Evolutionary conservation across 805 yeast genomes (phyloP).

Genomic region (Lipomyces chichibuensis): DNA sequence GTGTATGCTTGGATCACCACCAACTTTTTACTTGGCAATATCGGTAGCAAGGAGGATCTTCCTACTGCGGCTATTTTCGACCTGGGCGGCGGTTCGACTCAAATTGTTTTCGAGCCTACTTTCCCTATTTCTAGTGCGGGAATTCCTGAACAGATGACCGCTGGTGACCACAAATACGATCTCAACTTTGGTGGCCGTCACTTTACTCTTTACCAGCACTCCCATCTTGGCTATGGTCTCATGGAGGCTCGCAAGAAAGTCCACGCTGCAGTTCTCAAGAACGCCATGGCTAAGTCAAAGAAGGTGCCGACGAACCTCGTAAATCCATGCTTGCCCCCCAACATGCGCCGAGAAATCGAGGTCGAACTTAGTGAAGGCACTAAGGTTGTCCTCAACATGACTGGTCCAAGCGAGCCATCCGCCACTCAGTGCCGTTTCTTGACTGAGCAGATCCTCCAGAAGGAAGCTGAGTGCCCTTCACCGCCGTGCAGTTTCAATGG

Average conservation of each 20-base stretch:
- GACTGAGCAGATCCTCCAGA: conserved; percentile 80
- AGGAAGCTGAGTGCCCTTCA: conserved; percentile 72
- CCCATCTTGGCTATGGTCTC: conserved; percentile 94
- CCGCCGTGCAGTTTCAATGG: conserved; percentile 97
- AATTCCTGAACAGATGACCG: conserved; percentile 64
- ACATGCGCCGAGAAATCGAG: conserved; percentile 57
- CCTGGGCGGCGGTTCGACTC: conserved; percentile 98
- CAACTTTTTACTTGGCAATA: conserved; percentile 89
- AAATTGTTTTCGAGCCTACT: conserved; percentile 96
- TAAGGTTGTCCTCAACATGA: conserved; percentile 59
- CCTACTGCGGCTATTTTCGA: conserved; percentile 98
- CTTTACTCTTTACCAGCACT: conserved; percentile 84
- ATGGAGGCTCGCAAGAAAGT: conserved; percentile 90
- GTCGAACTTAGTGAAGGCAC: conserved; percentile 52
- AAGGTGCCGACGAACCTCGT: conserved; percentile 46
- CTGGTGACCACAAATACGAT: conserved; percentile 86
- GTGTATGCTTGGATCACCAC: conserved; percentile 99
- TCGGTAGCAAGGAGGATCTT: conserved; percentile 69
- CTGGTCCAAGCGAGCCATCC: conserved; percentile 64
- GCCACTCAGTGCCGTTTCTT: conserved; percentile 85
- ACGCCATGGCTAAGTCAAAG: conserved; percentile 33
- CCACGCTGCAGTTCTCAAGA: conserved; percentile 63
- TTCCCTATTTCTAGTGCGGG: conserved; percentile 48
- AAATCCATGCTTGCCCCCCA: conserved; percentile 91
- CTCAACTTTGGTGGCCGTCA: conserved; percentile 79